A percentile compares a stretch with the other conserved stretches of the same genome.
Evolutionary conservation across 345 rosid species (phyloP).

Genomic region (Turnera subulata): DNA sequence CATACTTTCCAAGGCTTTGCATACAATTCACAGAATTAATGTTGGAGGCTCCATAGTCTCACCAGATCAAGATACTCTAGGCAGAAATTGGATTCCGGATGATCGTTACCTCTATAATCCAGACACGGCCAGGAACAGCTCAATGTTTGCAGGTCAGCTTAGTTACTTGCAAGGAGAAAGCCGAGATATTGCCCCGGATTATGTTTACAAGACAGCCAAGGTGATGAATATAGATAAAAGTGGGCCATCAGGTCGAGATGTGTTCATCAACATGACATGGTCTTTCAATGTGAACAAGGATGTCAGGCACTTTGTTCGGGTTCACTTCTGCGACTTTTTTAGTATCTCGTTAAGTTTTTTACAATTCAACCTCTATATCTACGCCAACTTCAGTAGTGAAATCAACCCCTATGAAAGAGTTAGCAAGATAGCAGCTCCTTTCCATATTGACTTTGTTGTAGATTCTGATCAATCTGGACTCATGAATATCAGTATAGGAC

Average conservation of each 20-base stretch:
- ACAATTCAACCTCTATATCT: conserved; percentile 37
- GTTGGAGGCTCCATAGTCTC: conserved; percentile 35
- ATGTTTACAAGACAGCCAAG: conserved; percentile 41
- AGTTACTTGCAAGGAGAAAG: conserved; percentile 1
- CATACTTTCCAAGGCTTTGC: conserved; percentile 24
- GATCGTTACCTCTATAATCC: conserved; percentile 18
- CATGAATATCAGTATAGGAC: conserved; percentile 33
- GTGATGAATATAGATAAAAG: conserved; percentile 11
- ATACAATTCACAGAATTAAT: conserved; percentile 34
- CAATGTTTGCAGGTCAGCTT: neutral
- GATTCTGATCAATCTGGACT: conserved; percentile 40
- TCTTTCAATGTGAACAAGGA: conserved; percentile 34
- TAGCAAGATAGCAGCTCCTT: conserved; percentile 16
- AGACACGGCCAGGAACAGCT: conserved; percentile 4
- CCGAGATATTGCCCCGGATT: conserved; percentile 35
- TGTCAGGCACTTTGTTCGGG: conserved; percentile 38
- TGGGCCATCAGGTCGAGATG: rapidly evolving
- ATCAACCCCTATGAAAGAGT: conserved; percentile 5
- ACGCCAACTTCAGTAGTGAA: conserved; percentile 5
- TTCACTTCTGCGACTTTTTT: conserved; percentile 52
- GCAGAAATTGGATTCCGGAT: conserved; percentile 47
- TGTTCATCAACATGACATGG: conserved; percentile 41
- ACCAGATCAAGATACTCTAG: conserved; percentile 29
- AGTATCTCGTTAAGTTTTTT: neutral
- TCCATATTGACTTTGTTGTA: conserved; percentile 36